Conservation (phyloP, 345 rosid genomes). For the Salix koriyanagi region DNA sequence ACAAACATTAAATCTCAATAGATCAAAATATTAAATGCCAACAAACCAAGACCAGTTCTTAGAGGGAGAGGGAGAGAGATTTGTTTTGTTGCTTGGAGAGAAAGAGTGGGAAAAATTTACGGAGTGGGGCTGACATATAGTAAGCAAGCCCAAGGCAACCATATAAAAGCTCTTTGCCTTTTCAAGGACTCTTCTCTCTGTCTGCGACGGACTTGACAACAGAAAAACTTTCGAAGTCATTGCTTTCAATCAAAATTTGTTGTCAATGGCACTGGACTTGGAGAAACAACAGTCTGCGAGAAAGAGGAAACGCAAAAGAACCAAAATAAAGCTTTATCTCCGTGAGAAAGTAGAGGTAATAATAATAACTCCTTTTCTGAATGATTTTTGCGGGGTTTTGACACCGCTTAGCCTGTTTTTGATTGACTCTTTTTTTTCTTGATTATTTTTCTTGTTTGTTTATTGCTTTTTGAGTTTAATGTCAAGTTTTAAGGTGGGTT, state of each 20-base stretch:
- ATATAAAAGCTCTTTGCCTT: background rate
- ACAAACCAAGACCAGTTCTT: too few species aligned
- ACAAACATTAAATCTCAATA: too few species aligned
- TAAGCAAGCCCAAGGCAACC: too few species aligned
- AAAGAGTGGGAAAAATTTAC: background rate
- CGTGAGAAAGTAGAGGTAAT: conserved; percentile 36
- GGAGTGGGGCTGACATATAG: background rate
- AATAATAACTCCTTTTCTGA: background rate
- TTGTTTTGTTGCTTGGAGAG: conserved; percentile 15
- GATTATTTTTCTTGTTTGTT: background rate
- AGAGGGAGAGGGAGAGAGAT: too few species aligned
- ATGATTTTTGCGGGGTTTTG: background rate
- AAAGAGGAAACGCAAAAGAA: conserved; percentile 19
- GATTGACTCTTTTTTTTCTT: background rate
- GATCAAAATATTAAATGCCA: too few species aligned
- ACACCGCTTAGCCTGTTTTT: background rate
- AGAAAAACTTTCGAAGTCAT: background rate
- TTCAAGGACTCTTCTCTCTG: background rate
- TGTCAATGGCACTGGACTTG: background rate
- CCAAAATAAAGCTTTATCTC: conserved; percentile 3
- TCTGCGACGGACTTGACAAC: too few species aligned
- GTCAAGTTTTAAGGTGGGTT: background rate
- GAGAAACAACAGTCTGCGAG: background rate
- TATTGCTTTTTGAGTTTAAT: background rate
- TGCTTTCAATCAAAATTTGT: background rate